A percentile compares a stretch with the other conserved stretches of the same genome.
These are phyloP conservation scores for Pyronema omphalodes DNA, from an alignment of 495 filamentous ascomycete species.

Conservation along the genomic window DNA sequence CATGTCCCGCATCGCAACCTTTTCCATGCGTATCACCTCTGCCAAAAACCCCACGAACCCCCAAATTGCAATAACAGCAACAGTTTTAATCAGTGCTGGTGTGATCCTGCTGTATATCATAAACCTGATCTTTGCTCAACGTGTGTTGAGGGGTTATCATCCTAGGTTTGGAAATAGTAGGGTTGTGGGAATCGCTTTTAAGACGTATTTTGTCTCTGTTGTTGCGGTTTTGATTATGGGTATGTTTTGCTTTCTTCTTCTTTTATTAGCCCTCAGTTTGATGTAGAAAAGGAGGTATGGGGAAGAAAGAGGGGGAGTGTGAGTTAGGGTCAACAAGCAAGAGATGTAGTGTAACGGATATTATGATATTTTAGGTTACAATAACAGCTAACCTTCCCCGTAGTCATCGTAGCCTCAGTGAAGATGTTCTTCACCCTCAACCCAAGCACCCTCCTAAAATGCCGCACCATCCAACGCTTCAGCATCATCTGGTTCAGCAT, in stretches of 20 bases:
- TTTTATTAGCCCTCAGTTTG: no score
- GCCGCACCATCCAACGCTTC: constrained; percentile 41
- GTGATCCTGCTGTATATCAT: constrained; percentile 61
- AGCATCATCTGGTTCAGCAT: constrained; percentile 48
- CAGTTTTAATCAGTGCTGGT: constrained; percentile 59
- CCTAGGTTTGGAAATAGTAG: constrained; percentile 51
- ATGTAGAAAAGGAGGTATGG: no score
- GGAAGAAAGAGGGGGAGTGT: no score
- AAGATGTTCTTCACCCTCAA: constrained; percentile 32
- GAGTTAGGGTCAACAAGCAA: background rate
- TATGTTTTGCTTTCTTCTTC: no score
- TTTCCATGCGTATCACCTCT: constrained; percentile 45
- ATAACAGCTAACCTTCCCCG: background rate
- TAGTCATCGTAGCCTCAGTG: background rate
- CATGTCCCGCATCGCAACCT: constrained; percentile 48
- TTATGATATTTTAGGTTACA: background rate
- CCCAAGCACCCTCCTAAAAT: constrained; percentile 19
- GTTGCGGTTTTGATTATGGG: constrained; percentile 41
- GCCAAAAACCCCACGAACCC: constrained; percentile 31
- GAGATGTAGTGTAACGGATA: background rate
- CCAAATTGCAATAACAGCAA: constrained; percentile 45
- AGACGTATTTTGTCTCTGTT: constrained; percentile 42
- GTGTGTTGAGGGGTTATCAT: constrained; percentile 55
- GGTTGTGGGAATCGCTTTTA: constrained; percentile 32
- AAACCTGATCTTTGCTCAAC: constrained; percentile 63